A percentile compares a stretch with the other conserved stretches of the same genome.
phyloP scores from a whole-genome alignment of 768 basidiomycete genomes.

The Glaciozyma antarctica region DNA sequence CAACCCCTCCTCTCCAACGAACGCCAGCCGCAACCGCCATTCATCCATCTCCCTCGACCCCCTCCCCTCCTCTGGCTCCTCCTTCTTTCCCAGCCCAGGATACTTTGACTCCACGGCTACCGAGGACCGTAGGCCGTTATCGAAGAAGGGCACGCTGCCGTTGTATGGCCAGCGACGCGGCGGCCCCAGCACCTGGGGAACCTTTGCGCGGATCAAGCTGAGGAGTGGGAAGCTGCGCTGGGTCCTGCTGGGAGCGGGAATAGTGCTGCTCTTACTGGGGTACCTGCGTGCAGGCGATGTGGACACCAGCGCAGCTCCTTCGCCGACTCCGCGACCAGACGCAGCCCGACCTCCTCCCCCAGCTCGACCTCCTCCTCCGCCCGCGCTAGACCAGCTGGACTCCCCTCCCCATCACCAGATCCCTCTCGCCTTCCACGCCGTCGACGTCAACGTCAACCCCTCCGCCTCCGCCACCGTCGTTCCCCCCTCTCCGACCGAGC shows the following conservation, averaged over 20 bases:
- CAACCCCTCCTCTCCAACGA: no score
- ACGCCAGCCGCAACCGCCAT: no score
- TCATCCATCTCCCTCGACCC: no score
- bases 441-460: slow-evolving; percentile 8
- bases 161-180: neutral
- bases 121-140: neutral
- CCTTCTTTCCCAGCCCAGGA: no score
- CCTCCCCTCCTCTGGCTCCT: no score
- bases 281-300: neutral
- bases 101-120: no score
- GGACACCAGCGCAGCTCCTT: neutral
- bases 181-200: neutral
- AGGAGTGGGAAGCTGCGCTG: neutral
- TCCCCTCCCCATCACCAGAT: neutral
- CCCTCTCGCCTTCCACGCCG: neutral
- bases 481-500: slow-evolving; percentile 34
- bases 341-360: neutral
- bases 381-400: neutral
- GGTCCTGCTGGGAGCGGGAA: neutral
- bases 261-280: neutral
- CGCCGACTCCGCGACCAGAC: neutral
- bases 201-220: neutral
- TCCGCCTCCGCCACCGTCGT: neutral
- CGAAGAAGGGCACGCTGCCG: neutral
- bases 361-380: neutral